A percentile compares a stretch with the other conserved stretches of the same genome.
Evolutionary conservation across 768 basidiomycete species (phyloP).

Genomic region (Panaeolus papilionaceus): DNA sequence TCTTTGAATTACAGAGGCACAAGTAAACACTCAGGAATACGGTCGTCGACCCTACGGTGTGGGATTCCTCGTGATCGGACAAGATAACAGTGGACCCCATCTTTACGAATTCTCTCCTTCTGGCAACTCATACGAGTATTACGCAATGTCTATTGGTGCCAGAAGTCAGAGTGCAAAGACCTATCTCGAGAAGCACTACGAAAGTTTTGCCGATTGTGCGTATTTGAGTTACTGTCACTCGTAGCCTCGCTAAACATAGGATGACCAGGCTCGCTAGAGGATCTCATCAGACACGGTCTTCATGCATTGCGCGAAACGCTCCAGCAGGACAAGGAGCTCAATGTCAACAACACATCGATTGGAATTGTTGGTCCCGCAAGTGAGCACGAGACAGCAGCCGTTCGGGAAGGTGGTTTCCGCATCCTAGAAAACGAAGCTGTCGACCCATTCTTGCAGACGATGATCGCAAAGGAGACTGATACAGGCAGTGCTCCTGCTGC

Average conservation of each 20-base stretch:
- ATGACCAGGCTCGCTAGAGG: slow-evolving; percentile 75
- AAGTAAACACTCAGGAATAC: slow-evolving; percentile 98
- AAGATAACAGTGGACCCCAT: slow-evolving; percentile 96
- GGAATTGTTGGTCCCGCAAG: slow-evolving; percentile 87
- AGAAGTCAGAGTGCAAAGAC: slow-evolving; percentile 99
- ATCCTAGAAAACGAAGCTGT: slow-evolving; percentile 85
- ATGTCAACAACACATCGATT: slow-evolving; percentile 91
- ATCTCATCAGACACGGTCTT: slow-evolving; percentile 91
- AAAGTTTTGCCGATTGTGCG: slow-evolving; percentile 86
- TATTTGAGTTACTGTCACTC: slow-evolving; percentile 24
- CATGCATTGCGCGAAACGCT: slow-evolving; percentile 96
- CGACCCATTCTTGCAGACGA: slow-evolving; percentile 74
- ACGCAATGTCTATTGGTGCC: slow-evolving; percentile 98
- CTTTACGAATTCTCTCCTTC: slow-evolving; percentile 98
- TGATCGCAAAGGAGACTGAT: slow-evolving; percentile 70
- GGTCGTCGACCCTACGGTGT: slow-evolving; percentile 98
- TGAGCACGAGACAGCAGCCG: slow-evolving; percentile 58
- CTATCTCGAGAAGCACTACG: slow-evolving; percentile 94
- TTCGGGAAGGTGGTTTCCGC: slow-evolving; percentile 71
- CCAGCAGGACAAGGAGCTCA: slow-evolving; percentile 98
- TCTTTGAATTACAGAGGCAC: slow-evolving; percentile 71
- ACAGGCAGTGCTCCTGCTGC: slow-evolving; percentile 44
- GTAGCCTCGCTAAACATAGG: neutral
- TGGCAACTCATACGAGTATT: slow-evolving; percentile 97
- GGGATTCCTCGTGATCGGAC: slow-evolving; percentile 96